A percentile compares a stretch with the other conserved stretches of the same genome.
These are phyloP conservation scores for Eucalyptus globulus DNA, from an alignment of 345 rosid genomes.

Conservation along the genomic window DNA sequence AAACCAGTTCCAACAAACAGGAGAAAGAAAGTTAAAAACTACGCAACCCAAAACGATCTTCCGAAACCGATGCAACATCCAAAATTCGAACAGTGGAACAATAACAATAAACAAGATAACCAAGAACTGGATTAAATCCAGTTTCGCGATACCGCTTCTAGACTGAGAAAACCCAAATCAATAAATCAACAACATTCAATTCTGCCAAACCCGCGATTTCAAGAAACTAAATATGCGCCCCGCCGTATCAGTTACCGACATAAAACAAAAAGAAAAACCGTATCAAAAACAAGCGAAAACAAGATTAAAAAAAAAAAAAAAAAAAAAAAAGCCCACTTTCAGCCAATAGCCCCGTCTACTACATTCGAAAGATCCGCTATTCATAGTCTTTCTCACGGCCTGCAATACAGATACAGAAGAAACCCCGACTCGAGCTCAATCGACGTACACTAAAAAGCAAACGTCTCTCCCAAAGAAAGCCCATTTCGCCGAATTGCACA, in stretches of 20 bases:
- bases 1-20: background rate
- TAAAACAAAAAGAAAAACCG: background rate
- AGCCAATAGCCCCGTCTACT: background rate
- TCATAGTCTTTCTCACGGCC: background rate
- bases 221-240: background rate
- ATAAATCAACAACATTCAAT: background rate
- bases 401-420: background rate
- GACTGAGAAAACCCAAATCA: background rate
- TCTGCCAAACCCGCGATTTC: background rate
- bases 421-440: background rate
- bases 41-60: background rate
- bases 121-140: background rate
- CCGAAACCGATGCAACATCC: background rate
- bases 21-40: background rate
- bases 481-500: background rate
- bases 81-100: background rate
- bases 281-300: background rate
- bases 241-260: background rate
- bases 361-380: background rate
- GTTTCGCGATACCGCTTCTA: background rate
- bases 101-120: background rate
- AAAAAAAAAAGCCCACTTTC: background rate
- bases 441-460: background rate
- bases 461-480: background rate
- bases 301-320: no score